A percentile compares a stretch with the other conserved stretches of the same genome.
These are phyloP conservation scores for Rhizopogon vulgaris DNA, from an alignment of 768 basidiomycete genomes.

Conservation along the genomic window DNA sequence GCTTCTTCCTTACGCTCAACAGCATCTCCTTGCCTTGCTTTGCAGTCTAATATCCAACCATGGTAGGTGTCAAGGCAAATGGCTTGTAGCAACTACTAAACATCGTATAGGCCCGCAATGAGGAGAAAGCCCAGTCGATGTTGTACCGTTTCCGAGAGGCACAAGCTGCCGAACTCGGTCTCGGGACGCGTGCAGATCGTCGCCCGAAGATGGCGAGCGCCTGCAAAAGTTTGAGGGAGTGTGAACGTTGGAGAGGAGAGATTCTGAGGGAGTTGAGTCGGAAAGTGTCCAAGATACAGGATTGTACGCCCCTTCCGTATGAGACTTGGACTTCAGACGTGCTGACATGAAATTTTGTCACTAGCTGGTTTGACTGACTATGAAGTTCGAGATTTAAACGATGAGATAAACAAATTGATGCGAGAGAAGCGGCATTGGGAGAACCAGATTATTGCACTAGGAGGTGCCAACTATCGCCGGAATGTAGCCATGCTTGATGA, in stretches of 20 bases:
- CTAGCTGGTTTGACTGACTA: slow-evolving; percentile 91
- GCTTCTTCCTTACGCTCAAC: too few relatives aligned
- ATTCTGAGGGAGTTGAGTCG: slow-evolving; percentile 90
- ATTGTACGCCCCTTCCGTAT: slow-evolving; percentile 47
- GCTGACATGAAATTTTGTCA: background rate
- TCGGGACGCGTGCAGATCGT: slow-evolving; percentile 78
- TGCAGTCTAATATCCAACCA: background rate
- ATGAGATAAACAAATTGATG: slow-evolving; percentile 94
- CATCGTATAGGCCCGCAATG: slow-evolving; percentile 78
- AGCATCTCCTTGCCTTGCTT: background rate
- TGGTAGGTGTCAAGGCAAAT: background rate
- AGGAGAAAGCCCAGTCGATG: slow-evolving; percentile 96
- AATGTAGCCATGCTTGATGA: slow-evolving; percentile 93
- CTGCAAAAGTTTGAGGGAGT: slow-evolving; percentile 88
- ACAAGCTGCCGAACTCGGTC: slow-evolving; percentile 91
- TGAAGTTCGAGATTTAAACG: slow-evolving; percentile 87
- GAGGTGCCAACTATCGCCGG: slow-evolving; percentile 92
- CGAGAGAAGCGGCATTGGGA: slow-evolving; percentile 98
- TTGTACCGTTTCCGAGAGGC: slow-evolving; percentile 94
- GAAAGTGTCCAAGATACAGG: slow-evolving; percentile 98
- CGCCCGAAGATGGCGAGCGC: slow-evolving; percentile 88
- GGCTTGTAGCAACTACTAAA: background rate
- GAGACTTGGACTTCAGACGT: background rate
- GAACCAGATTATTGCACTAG: slow-evolving; percentile 93
- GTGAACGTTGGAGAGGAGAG: slow-evolving; percentile 95